Percentiles rank a stretch among this genome's conserved stretches.
These are phyloP conservation scores for Kwoniella botswanensis DNA, from an alignment of 768 basidiomycete genomes.

Conservation along the genomic window DNA sequence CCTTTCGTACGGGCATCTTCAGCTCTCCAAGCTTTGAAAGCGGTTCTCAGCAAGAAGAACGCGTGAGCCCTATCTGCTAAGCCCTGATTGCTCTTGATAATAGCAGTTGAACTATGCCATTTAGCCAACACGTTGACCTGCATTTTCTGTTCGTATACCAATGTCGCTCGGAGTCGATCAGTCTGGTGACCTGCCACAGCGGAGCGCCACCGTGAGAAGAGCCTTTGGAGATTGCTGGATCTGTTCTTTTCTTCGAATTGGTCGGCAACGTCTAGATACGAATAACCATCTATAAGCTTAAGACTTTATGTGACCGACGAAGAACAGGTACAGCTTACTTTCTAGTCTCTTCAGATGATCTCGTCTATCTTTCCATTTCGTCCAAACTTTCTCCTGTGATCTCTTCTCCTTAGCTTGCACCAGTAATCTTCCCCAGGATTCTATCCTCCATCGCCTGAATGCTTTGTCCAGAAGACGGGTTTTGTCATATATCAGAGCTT, in stretches of 20 bases:
- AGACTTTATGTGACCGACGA: background rate
- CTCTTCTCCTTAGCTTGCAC: slow-evolving; percentile 16
- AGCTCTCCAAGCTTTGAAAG: slow-evolving; percentile 31
- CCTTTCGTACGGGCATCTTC: slow-evolving; percentile 21
- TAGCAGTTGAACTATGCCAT: slow-evolving; percentile 27
- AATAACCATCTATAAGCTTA: slow-evolving; percentile 1
- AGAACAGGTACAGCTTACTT: slow-evolving; percentile 1
- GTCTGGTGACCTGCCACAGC: slow-evolving; percentile 1
- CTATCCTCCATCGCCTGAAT: slow-evolving; percentile 12
- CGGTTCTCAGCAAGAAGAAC: slow-evolving; percentile 41
- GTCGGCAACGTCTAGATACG: slow-evolving; percentile 8
- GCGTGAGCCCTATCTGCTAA: slow-evolving; percentile 42
- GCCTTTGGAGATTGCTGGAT: slow-evolving; percentile 3
- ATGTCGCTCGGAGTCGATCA: slow-evolving; percentile 16
- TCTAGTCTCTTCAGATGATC: slow-evolving; percentile 4
- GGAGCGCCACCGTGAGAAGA: slow-evolving; percentile 34
- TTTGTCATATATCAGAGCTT: slow-evolving; percentile 11
- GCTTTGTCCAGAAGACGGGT: slow-evolving; percentile 9
- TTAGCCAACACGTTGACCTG: slow-evolving; percentile 6
- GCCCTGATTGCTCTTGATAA: slow-evolving; percentile 14
- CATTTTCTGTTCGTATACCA: slow-evolving; percentile 21
- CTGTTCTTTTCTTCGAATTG: slow-evolving; percentile 10
- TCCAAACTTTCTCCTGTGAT: slow-evolving; percentile 13
- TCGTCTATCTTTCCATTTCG: slow-evolving; percentile 17
- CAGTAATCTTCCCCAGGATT: slow-evolving; percentile 15